phyloP scores from a whole-genome alignment of 2,329 filamentous ascomycete species.

The Phaeosphaeria sp. region DNA sequence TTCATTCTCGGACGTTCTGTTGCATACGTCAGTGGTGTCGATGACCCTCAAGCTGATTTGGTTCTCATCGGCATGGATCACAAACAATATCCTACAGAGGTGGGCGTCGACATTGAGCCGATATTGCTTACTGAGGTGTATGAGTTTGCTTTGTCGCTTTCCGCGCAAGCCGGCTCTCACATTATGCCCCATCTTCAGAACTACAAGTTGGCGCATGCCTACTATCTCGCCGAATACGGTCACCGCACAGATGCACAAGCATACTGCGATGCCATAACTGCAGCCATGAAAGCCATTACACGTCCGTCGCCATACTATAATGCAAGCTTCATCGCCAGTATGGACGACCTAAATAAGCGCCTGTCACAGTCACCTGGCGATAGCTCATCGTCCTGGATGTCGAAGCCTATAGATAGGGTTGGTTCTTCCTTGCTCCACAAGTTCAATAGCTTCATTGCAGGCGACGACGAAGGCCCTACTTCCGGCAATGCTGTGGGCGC shows the following conservation, averaged over 20 bases:
- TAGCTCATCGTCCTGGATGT: conserved; percentile 84
- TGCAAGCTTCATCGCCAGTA: conserved; percentile 70
- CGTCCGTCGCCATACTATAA: conserved; percentile 89
- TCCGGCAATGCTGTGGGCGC: conserved; percentile 64
- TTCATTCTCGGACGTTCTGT: conserved; percentile 81
- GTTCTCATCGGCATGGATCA: conserved; percentile 88
- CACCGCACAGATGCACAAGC: conserved; percentile 81
- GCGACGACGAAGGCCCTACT: conserved; percentile 77
- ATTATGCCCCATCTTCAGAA: conserved; percentile 82
- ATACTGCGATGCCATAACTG: conserved; percentile 86
- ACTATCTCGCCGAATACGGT: conserved; percentile 83
- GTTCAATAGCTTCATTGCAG: conserved; percentile 96
- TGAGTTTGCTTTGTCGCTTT: conserved; percentile 83
- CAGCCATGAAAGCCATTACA: conserved; percentile 79
- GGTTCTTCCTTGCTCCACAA: conserved; percentile 88
- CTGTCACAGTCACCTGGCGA: conserved; percentile 87
- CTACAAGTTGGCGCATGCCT: conserved; percentile 91
- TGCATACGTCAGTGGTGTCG: conserved; percentile 78
- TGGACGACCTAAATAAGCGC: conserved; percentile 84
- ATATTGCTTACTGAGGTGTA: conserved; percentile 96
- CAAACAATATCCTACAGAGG: conserved; percentile 71
- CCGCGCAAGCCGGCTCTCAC: conserved; percentile 59
- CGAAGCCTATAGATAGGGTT: conserved; percentile 95
- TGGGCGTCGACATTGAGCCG: conserved; percentile 81
- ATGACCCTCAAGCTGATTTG: conserved; percentile 80